Evolutionary conservation across 495 filamentous ascomycete species (phyloP).

Genomic region (Acidiella bohemica): DNA sequence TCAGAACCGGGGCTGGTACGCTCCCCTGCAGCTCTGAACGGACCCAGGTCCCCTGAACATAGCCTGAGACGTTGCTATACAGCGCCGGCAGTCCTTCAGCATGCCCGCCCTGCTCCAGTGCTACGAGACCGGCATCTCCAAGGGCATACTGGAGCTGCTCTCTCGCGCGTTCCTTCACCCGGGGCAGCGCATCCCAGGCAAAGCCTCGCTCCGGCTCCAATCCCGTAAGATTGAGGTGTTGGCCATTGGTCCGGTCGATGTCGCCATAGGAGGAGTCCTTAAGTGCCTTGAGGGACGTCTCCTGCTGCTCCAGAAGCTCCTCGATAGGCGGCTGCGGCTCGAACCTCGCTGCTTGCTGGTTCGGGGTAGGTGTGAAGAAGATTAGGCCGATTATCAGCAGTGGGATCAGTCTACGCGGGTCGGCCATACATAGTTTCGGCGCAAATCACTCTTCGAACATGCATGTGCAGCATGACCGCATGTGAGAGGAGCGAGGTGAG

Average conservation of each 20-base stretch:
- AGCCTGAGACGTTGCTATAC: slow-evolving; percentile 73
- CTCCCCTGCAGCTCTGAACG: slow-evolving; percentile 36
- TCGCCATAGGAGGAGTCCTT: slow-evolving; percentile 63
- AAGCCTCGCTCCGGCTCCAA: slow-evolving; percentile 58
- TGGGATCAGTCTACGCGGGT: slow-evolving; percentile 14
- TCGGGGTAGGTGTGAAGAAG: slow-evolving; percentile 6
- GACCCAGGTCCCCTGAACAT: slow-evolving; percentile 63
- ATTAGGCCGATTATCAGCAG: slow-evolving; percentile 18
- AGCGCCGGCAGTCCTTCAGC: slow-evolving; percentile 30
- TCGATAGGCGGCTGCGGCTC: slow-evolving; percentile 2
- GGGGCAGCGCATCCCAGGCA: slow-evolving; percentile 51
- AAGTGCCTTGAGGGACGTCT: slow-evolving; percentile 48
- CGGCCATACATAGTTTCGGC: slow-evolving; percentile 21
- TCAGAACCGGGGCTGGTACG: slow-evolving; percentile 32
- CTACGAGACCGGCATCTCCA: slow-evolving; percentile 24
- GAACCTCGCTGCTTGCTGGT: not conserved
- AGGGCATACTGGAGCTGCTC: slow-evolving; percentile 37
- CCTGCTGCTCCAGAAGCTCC: slow-evolving; percentile 31
- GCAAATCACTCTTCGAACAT: not conserved
- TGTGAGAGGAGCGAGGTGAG: too few relatives aligned
- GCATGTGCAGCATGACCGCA: not conserved
- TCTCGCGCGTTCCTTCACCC: slow-evolving; percentile 43
- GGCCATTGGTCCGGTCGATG: slow-evolving; percentile 35
- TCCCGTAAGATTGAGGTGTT: slow-evolving; percentile 55
- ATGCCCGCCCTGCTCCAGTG: not conserved